These are phyloP conservation scores for Halenospora varia DNA, from an alignment of 495 filamentous ascomycete genomes.

Conservation along the genomic window DNA sequence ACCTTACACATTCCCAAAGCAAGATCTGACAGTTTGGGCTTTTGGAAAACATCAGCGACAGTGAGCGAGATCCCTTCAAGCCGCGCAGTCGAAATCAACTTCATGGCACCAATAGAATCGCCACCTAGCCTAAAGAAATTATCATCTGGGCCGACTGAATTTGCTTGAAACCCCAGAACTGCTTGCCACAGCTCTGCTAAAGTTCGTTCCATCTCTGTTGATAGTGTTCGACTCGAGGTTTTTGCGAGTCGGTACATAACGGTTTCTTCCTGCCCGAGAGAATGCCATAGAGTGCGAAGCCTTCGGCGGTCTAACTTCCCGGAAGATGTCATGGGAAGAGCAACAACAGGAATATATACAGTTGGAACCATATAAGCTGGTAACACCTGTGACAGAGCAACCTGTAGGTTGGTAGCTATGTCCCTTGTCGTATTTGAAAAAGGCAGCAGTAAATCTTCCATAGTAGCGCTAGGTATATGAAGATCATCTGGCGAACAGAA, in stretches of 20 bases:
- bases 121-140: slow-evolving; percentile 62
- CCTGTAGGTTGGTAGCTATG: background rate
- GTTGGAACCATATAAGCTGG: slow-evolving; percentile 26
- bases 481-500: background rate
- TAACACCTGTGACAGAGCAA: background rate
- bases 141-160: slow-evolving; percentile 45
- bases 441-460: background rate
- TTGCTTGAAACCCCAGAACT: background rate
- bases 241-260: slow-evolving; percentile 1
- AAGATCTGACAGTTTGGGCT: slow-evolving; percentile 2
- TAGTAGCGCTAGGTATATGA: background rate
- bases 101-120: slow-evolving; percentile 68
- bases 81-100: slow-evolving; percentile 55
- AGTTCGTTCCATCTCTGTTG: background rate
- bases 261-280: background rate
- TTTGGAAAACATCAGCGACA: slow-evolving; percentile 47
- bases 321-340: background rate
- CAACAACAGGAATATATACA: slow-evolving; percentile 5
- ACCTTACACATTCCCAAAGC: background rate
- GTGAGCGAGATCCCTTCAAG: slow-evolving; percentile 48
- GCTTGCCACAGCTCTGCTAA: background rate
- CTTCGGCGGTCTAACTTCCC: slow-evolving; percentile 1
- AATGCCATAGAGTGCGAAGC: background rate
- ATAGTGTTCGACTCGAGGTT: slow-evolving; percentile 1
- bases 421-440: background rate